Conservation (phyloP, 768 basidiomycete genomes). For the Amylocystis lapponica region DNA sequence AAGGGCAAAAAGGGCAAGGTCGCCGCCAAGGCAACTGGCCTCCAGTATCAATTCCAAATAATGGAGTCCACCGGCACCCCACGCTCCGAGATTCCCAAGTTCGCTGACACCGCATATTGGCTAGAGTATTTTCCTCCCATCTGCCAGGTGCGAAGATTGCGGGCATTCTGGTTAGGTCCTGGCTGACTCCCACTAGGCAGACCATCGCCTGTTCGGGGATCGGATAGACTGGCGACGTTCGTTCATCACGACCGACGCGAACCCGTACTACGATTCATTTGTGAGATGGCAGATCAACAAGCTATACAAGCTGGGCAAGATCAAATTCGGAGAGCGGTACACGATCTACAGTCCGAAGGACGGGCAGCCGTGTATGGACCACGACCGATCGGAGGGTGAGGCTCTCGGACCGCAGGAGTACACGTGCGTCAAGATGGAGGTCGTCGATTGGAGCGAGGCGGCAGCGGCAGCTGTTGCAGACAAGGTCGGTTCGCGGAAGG, state of each 20-base stretch:
- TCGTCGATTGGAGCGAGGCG: slow-evolving; percentile 72
- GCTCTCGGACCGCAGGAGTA: slow-evolving; percentile 95
- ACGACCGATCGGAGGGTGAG: slow-evolving; percentile 94
- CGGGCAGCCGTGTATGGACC: slow-evolving; percentile 99
- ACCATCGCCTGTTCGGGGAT: slow-evolving; percentile 85
- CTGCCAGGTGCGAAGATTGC: slow-evolving; percentile 52
- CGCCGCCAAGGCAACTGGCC: slow-evolving; percentile 85
- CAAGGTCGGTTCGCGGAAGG: slow-evolving; percentile 72
- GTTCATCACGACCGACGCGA: slow-evolving; percentile 91
- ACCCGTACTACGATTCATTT: slow-evolving; percentile 96
- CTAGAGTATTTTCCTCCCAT: slow-evolving; percentile 93
- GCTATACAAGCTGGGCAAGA: slow-evolving; percentile 77
- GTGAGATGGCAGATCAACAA: slow-evolving; percentile 99
- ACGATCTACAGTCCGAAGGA: slow-evolving; percentile 99
- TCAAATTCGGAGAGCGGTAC: slow-evolving; percentile 97
- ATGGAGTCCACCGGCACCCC: slow-evolving; percentile 93
- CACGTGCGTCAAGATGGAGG: slow-evolving; percentile 91
- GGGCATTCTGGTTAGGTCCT: not conserved
- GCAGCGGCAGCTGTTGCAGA: slow-evolving; percentile 59
- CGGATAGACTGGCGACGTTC: slow-evolving; percentile 96
- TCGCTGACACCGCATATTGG: slow-evolving; percentile 95
- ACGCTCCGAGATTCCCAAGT: slow-evolving; percentile 86
- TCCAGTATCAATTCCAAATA: slow-evolving; percentile 98
- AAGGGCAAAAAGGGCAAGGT: slow-evolving; percentile 97
- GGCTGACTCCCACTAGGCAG: slow-evolving; percentile 33